Percentiles rank a stretch among this genome's conserved stretches.
Evolutionary conservation across 2,329 filamentous ascomycete species (phyloP).

Genomic region (Ceratocystiopsis minuta): DNA sequence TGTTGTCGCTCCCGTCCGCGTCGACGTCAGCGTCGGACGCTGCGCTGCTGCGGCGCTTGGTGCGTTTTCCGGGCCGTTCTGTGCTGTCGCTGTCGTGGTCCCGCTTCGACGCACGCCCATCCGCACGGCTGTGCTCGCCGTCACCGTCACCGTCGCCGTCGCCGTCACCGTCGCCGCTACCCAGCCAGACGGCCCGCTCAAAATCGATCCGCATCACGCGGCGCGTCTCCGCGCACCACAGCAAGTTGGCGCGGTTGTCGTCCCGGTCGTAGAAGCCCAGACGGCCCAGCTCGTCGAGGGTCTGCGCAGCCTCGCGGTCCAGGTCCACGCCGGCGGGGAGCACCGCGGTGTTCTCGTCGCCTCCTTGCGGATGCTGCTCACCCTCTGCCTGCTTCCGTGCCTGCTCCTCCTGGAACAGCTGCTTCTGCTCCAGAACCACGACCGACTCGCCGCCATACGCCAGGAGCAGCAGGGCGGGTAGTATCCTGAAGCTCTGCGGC

Average conservation of each 20-base stretch:
- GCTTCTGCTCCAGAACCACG: too few relatives aligned
- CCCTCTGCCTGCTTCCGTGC: too few relatives aligned
- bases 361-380: neutral
- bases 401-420: too few relatives aligned
- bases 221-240: conserved; percentile 1
- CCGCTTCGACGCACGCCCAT: too few relatives aligned
- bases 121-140: too few relatives aligned
- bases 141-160: too few relatives aligned
- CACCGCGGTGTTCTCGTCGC: neutral
- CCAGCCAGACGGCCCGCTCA: neutral
- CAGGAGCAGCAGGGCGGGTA: conserved; percentile 1
- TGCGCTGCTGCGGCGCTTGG: too few relatives aligned
- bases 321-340: neutral
- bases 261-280: neutral
- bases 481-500: neutral
- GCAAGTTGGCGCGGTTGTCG: neutral
- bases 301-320: neutral
- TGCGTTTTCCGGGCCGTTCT: too few relatives aligned
- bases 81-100: too few relatives aligned
- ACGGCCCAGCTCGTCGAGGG: neutral
- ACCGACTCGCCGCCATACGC: conserved; percentile 1
- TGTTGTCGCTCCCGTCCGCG: too few relatives aligned
- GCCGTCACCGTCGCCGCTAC: neutral
- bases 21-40: too few relatives aligned
- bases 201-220: conserved; percentile 3